Percentiles rank a stretch among this genome's conserved stretches.
These are phyloP conservation scores for Wickerhamomyces sp. DNA, from an alignment of 1,139 yeast species.

Conservation along the genomic window DNA sequence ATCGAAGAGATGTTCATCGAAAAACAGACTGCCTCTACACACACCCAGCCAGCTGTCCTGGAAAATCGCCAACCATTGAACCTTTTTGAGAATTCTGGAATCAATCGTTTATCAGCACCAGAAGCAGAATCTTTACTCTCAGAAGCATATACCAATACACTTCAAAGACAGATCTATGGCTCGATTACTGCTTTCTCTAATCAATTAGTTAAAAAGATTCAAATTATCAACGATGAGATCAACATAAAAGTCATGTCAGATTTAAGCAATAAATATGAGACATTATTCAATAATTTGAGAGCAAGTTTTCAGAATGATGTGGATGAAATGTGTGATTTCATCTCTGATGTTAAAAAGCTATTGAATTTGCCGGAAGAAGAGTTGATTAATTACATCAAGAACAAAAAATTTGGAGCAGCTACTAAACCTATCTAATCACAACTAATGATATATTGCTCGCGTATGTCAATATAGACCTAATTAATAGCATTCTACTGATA, in stretches of 20 bases:
- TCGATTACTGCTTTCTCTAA: conserved; percentile 30
- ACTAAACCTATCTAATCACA: not conserved
- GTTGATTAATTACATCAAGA: conserved; percentile 25
- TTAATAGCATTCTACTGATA: too few relatives aligned
- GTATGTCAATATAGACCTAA: too few relatives aligned
- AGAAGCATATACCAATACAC: conserved; percentile 28
- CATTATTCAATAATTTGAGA: conserved; percentile 28
- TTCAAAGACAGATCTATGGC: conserved; percentile 31
- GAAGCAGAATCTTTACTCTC: conserved; percentile 14
- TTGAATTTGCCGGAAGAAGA: conserved; percentile 31
- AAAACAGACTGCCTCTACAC: too few relatives aligned
- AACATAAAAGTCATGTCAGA: conserved; percentile 30
- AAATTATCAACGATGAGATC: conserved; percentile 31
- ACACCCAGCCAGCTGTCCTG: not conserved
- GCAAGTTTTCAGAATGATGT: conserved; percentile 30
- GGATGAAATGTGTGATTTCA: conserved; percentile 29
- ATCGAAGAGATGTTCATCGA: too few relatives aligned
- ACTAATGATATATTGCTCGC: too few relatives aligned
- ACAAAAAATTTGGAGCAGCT: conserved; percentile 19
- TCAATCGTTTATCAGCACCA: not conserved
- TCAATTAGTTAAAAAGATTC: conserved; percentile 29
- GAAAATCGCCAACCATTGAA: not conserved
- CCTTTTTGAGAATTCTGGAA: not conserved
- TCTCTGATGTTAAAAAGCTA: conserved; percentile 30
- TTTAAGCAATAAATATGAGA: conserved; percentile 30